A percentile compares a stretch with the other conserved stretches of the same genome.
These are phyloP conservation scores for Steccherinum ochraceum DNA, from an alignment of 768 basidiomycete genomes.

Conservation along the genomic window DNA sequence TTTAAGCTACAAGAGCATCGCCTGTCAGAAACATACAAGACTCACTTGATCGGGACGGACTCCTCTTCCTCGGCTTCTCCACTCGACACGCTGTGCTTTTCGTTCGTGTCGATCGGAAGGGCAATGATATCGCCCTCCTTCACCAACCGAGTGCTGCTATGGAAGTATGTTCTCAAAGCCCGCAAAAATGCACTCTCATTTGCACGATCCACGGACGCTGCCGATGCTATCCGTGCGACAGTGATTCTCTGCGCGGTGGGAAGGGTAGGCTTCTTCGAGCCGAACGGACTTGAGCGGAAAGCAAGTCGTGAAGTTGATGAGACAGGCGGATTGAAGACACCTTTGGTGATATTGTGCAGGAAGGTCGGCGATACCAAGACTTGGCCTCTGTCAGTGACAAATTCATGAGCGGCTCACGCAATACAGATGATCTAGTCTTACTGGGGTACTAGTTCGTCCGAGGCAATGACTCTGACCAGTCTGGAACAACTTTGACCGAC, in stretches of 20 bases:
- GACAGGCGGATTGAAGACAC: conserved; percentile 13
- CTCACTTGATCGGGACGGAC: not conserved
- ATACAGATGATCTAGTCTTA: no score
- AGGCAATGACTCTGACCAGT: conserved; percentile 51
- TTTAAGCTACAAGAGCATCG: no score
- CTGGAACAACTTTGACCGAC: conserved; percentile 32
- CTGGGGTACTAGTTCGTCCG: conserved; percentile 31
- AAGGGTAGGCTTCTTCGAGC: conserved; percentile 48
- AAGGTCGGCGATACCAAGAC: conserved; percentile 14
- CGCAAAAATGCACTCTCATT: conserved; percentile 59
- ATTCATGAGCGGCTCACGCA: no score
- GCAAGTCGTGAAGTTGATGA: conserved; percentile 20
- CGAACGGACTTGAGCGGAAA: conserved; percentile 54
- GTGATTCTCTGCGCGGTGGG: conserved; percentile 67
- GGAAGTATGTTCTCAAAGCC: conserved; percentile 61
- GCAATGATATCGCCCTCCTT: conserved; percentile 72
- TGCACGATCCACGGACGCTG: conserved; percentile 54
- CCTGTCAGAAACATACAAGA: not conserved
- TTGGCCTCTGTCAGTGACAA: conserved; percentile 3
- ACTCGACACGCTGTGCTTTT: not conserved
- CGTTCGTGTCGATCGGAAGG: conserved; percentile 42
- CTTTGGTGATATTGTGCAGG: conserved; percentile 16
- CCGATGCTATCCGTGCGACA: conserved; percentile 76
- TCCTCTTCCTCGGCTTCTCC: conserved; percentile 3
- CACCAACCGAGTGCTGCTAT: conserved; percentile 44